A percentile compares a stretch with the other conserved stretches of the same genome.
Conservation (phyloP, 177 flowering plant genomes). For the Vitis hybrid region DNA sequence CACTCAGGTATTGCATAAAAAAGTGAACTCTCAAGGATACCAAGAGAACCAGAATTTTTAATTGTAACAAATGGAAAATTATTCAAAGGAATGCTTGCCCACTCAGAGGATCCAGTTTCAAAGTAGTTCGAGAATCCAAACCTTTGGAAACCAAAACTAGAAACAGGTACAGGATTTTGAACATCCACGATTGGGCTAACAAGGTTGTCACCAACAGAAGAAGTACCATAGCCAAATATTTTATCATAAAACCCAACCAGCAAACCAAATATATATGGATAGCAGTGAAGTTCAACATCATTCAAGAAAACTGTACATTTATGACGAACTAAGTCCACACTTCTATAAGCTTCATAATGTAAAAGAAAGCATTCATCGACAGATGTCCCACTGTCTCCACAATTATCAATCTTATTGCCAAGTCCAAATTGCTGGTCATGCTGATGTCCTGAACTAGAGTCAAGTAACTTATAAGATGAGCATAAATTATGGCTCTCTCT, state of each 20-base stretch:
- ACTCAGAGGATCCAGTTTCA: slow-evolving; percentile 38
- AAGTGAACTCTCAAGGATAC: slow-evolving; percentile 50
- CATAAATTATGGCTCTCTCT: slow-evolving; percentile 30
- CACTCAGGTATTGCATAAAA: slow-evolving; percentile 41
- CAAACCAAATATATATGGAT: slow-evolving; percentile 54
- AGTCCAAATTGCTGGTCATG: slow-evolving; percentile 17
- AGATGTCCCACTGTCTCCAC: slow-evolving; percentile 18
- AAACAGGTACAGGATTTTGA: slow-evolving; percentile 12
- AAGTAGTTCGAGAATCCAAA: slow-evolving; percentile 69
- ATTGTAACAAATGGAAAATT: slow-evolving; percentile 65
- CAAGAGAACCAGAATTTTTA: slow-evolving; percentile 36
- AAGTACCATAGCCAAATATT: slow-evolving; percentile 26
- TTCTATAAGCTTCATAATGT: slow-evolving; percentile 42
- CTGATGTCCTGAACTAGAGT: slow-evolving; percentile 20
- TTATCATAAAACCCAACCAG: slow-evolving; percentile 45
- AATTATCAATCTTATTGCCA: slow-evolving; percentile 10
- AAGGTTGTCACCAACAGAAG: slow-evolving; percentile 23
- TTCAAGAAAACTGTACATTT: slow-evolving; percentile 35
- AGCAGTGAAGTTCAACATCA: slow-evolving; percentile 72
- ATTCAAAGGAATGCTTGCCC: slow-evolving; percentile 47
- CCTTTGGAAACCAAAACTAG: slow-evolving; percentile 29
- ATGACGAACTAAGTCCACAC: slow-evolving; percentile 14
- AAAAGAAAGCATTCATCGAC: slow-evolving; percentile 48
- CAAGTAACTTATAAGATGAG: slow-evolving; percentile 34
- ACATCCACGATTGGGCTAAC: slow-evolving; percentile 10